Evolutionary conservation across 2,329 filamentous ascomycete species (phyloP).

Genomic region (Sclerotiophoma versabilis): DNA sequence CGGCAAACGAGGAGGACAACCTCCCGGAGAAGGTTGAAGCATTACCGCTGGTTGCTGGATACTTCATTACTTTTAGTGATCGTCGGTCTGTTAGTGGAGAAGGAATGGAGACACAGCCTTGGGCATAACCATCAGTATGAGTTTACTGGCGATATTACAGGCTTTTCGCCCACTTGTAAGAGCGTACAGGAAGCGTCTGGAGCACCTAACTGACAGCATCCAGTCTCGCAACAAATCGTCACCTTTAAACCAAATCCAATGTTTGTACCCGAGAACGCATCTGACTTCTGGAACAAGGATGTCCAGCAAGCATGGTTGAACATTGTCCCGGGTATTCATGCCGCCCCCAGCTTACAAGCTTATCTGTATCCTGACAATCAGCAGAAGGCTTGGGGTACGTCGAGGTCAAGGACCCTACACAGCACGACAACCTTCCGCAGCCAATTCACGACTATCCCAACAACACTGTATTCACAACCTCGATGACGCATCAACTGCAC

Average conservation of each 20-base stretch:
- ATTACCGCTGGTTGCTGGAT: constrained; percentile 38
- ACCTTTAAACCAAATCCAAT: constrained; percentile 33
- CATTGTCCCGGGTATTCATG: constrained; percentile 38
- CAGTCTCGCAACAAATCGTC: constrained; percentile 42
- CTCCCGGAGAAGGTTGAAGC: constrained; percentile 24
- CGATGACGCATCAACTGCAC: constrained; percentile 45
- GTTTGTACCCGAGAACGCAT: constrained; percentile 40
- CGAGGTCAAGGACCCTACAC: constrained; percentile 28
- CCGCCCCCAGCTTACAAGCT: not conserved
- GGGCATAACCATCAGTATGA: constrained; percentile 26
- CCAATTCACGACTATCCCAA: constrained; percentile 44
- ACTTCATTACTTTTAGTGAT: constrained; percentile 40
- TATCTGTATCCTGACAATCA: constrained; percentile 2
- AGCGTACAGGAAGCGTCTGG: not conserved
- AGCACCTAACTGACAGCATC: not conserved
- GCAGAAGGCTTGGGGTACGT: constrained; percentile 44
- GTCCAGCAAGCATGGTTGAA: constrained; percentile 42
- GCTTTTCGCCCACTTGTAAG: constrained; percentile 43
- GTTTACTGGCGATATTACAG: constrained; percentile 40
- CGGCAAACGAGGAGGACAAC: constrained; percentile 15
- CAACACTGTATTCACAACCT: constrained; percentile 42
- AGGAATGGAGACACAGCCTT: constrained; percentile 28
- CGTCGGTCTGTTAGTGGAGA: constrained; percentile 37
- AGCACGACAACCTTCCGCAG: constrained; percentile 38
- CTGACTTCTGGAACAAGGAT: constrained; percentile 39